A percentile compares a stretch with the other conserved stretches of the same genome.
Conservation (phyloP, 352 stramenopile genomes). For the Globisporangium cederbergense region DNA sequence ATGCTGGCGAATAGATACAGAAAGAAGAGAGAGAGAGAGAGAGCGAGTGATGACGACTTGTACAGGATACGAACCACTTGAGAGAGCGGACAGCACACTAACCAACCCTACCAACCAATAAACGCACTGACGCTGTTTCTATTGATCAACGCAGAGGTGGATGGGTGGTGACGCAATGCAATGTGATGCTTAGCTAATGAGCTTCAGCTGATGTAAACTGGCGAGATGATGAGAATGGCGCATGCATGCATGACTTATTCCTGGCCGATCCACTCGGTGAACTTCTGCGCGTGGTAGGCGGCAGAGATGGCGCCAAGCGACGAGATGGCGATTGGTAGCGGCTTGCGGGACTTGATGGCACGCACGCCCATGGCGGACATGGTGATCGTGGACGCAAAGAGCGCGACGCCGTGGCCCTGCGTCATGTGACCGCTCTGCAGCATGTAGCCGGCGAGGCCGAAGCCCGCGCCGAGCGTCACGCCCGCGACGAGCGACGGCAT, state of each 20-base stretch:
- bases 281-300: conserved; percentile 80
- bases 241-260: conserved; percentile 36
- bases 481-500: conserved; percentile 80
- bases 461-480: conserved; percentile 75
- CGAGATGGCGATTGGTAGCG: conserved; percentile 69
- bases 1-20: conserved; percentile 3
- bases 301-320: conserved; percentile 71
- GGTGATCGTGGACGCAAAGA: conserved; percentile 81
- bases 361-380: conserved; percentile 84
- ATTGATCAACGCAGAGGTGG: conserved; percentile 8
- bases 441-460: conserved; percentile 73
- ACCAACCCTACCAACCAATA: conserved; percentile 16
- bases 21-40: neutral
- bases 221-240: neutral
- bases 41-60: conserved; percentile 2
- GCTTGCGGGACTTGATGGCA: conserved; percentile 68
- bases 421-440: conserved; percentile 81
- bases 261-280: conserved; percentile 82
- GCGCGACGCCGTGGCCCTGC: conserved; percentile 73
- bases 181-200: neutral
- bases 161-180: neutral
- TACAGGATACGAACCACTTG: conserved; percentile 1
- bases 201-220: neutral
- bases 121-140: conserved; percentile 13
- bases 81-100: neutral